Conservation (phyloP, 805 yeast species). For the Kazachstania africana region DNA sequence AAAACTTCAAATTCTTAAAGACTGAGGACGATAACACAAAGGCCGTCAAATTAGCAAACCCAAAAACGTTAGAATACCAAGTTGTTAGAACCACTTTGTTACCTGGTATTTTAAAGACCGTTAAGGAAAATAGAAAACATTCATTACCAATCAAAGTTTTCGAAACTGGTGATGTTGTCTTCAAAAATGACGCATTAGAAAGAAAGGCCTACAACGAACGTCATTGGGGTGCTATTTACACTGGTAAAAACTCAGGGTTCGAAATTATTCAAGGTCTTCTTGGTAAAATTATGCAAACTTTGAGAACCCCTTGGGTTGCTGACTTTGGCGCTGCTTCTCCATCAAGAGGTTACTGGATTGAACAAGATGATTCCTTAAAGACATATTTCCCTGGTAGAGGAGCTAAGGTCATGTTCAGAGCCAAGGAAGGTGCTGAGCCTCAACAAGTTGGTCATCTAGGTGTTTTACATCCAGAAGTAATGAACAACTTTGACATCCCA, state of each 20-base stretch:
- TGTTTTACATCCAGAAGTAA: constrained; percentile 90
- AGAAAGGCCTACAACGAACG: constrained; percentile 88
- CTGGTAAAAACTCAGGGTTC: constrained; percentile 91
- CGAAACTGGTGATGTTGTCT: constrained; percentile 89
- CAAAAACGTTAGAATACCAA: constrained; percentile 93
- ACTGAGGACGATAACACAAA: constrained; percentile 56
- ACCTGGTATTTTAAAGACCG: constrained; percentile 91
- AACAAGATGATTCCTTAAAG: constrained; percentile 50
- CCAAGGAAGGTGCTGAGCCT: constrained; percentile 43
- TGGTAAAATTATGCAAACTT: constrained; percentile 91
- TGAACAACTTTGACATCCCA: constrained; percentile 78
- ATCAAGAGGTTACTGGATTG: constrained; percentile 80
- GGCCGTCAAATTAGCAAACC: constrained; percentile 89
- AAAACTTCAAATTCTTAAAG: constrained; percentile 82
- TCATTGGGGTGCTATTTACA: constrained; percentile 88
- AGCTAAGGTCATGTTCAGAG: constrained; percentile 72
- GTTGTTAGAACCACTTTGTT: constrained; percentile 91
- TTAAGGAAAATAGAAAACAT: constrained; percentile 92
- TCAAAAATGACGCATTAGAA: constrained; percentile 69
- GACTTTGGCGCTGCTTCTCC: constrained; percentile 33
- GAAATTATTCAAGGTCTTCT: constrained; percentile 89
- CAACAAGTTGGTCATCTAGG: constrained; percentile 74
- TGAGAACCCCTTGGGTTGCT: constrained; percentile 77
- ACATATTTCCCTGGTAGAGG: constrained; percentile 97
- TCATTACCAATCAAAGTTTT: constrained; percentile 89